A percentile compares a stretch with the other conserved stretches of the same genome.
phyloP scores from a whole-genome alignment of 768 basidiomycete species.

The Roridomyces roridus region DNA sequence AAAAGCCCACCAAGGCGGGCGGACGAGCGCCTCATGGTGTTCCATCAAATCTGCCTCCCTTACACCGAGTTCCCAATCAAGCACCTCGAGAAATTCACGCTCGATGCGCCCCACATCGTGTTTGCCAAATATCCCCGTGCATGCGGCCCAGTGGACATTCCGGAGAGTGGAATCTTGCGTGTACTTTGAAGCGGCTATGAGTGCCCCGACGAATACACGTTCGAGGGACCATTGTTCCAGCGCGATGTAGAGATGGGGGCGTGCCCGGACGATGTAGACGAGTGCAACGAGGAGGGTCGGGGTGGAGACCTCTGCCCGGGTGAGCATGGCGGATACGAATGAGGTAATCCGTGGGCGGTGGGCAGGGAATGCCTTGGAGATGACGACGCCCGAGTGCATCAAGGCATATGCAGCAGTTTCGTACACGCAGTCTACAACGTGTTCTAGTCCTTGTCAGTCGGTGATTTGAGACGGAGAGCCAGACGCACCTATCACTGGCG shows the following conservation, averaged over 20 bases:
- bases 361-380: slow-evolving; percentile 45
- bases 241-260: slow-evolving; percentile 81
- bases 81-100: slow-evolving; percentile 56
- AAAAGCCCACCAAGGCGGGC: too few species aligned
- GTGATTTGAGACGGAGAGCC: neutral
- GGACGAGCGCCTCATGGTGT: too few species aligned
- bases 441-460: slow-evolving; percentile 54
- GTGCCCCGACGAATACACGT: slow-evolving; percentile 89
- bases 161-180: slow-evolving; percentile 89
- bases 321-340: slow-evolving; percentile 71
- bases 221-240: slow-evolving; percentile 88
- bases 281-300: slow-evolving; percentile 73
- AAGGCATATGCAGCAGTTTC: slow-evolving; percentile 82
- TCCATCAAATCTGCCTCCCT: too few species aligned
- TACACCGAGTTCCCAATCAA: slow-evolving; percentile 58
- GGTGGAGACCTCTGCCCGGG: slow-evolving; percentile 74
- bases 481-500: slow-evolving; percentile 69
- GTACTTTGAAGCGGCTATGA: slow-evolving; percentile 90
- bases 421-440: slow-evolving; percentile 68
- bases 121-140: slow-evolving; percentile 75
- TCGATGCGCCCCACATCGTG: slow-evolving; percentile 58
- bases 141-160: slow-evolving; percentile 88
- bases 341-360: slow-evolving; percentile 62
- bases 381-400: slow-evolving; percentile 54
- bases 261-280: slow-evolving; percentile 79